A percentile compares a stretch with the other conserved stretches of the same genome.
Conservation (phyloP, 331 rosid genomes). For the Rhamnella rubrinervis region DNA sequence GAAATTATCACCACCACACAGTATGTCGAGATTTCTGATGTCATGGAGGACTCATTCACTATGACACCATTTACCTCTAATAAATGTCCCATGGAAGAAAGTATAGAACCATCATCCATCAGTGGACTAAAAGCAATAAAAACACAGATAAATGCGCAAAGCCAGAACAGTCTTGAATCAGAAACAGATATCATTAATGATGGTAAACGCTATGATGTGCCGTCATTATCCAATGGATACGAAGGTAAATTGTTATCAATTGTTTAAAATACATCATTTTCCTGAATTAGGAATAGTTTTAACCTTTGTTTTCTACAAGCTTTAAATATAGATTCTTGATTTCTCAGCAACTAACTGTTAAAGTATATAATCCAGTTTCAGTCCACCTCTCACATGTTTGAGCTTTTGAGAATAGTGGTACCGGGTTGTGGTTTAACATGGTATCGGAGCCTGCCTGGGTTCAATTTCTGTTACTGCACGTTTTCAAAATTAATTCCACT, state of each 20-base stretch:
- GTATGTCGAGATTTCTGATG: slow-evolving; percentile 96
- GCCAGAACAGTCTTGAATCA: slow-evolving; percentile 41
- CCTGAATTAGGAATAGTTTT: background rate
- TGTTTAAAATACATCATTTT: slow-evolving; percentile 25
- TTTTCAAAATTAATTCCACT: too few species aligned
- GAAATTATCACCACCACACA: slow-evolving; percentile 86
- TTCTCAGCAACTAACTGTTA: too few species aligned
- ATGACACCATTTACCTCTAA: slow-evolving; percentile 78
- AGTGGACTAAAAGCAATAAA: slow-evolving; percentile 53
- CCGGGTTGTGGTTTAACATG: too few species aligned
- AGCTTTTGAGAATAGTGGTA: too few species aligned
- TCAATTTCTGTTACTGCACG: too few species aligned
- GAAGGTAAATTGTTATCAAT: slow-evolving; percentile 57
- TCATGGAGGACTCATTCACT: slow-evolving; percentile 84
- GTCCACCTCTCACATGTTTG: too few species aligned
- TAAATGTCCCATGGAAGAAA: slow-evolving; percentile 59
- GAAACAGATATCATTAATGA: slow-evolving; percentile 35
- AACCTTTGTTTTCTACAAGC: too few species aligned
- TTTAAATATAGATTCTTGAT: too few species aligned
- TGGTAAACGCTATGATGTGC: slow-evolving; percentile 36
- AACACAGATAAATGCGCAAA: slow-evolving; percentile 40
- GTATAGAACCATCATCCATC: slow-evolving; percentile 50
- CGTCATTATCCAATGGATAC: slow-evolving; percentile 40
- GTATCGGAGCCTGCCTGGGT: too few species aligned
- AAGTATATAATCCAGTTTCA: too few species aligned